Percentiles rank a stretch among this genome's conserved stretches.
Conservation (phyloP, 768 basidiomycete species). For the Trametes cubensis region DNA sequence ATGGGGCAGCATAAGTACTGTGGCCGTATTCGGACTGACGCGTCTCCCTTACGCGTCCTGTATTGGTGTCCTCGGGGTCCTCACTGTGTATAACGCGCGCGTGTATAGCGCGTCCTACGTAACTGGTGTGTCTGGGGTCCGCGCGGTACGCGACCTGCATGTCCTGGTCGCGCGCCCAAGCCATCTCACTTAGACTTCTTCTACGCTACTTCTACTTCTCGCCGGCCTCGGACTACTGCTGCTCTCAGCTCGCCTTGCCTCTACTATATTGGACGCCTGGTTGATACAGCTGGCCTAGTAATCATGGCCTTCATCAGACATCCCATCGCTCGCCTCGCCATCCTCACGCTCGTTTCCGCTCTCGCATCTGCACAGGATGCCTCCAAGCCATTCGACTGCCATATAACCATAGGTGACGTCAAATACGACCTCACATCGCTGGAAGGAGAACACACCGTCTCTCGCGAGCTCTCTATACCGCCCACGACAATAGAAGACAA, state of each 20-base stretch:
- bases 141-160: conserved; percentile 3
- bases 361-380: conserved; percentile 38
- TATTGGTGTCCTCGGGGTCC: conserved; percentile 27
- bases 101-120: conserved; percentile 24
- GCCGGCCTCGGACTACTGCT: too few species aligned
- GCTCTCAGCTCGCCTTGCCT: background rate
- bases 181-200: background rate
- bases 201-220: too few species aligned
- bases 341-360: conserved; percentile 26
- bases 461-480: conserved; percentile 57
- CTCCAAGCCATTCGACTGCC: conserved; percentile 56
- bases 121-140: conserved; percentile 21
- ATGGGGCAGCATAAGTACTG: background rate
- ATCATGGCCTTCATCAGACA: conserved; percentile 10
- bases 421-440: conserved; percentile 66
- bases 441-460: conserved; percentile 51
- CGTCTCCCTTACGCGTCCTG: conserved; percentile 31
- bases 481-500: conserved; percentile 65
- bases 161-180: conserved; percentile 6
- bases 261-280: background rate
- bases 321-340: conserved; percentile 21
- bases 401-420: conserved; percentile 40
- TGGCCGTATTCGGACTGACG: conserved; percentile 23
- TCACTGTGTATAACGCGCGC: conserved; percentile 23
- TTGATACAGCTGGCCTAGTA: background rate